phyloP scores from a whole-genome alignment of 2,329 filamentous ascomycete genomes.

The Biscogniauxia marginata region DNA sequence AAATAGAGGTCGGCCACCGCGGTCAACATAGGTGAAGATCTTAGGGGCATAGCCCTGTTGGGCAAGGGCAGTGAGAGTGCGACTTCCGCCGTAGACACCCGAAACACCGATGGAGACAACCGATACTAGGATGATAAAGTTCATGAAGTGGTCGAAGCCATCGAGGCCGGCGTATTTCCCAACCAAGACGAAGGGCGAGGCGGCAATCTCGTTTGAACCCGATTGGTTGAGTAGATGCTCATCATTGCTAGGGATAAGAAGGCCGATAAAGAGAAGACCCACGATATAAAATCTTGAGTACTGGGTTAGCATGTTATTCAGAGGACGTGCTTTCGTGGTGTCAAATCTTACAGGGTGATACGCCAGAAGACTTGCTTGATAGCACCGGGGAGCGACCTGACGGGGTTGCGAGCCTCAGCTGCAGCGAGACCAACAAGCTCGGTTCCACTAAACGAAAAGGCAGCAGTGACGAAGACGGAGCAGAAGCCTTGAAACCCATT shows the following conservation, averaged over 20 bases:
- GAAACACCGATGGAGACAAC: conserved; percentile 60
- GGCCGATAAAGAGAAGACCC: conserved; percentile 51
- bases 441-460: conserved; percentile 71
- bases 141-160: conserved; percentile 57
- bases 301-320: conserved; percentile 4
- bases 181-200: conserved; percentile 59
- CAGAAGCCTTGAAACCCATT: conserved; percentile 76
- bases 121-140: conserved; percentile 57
- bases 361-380: conserved; percentile 75
- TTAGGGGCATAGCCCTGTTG: conserved; percentile 59
- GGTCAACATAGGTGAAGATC: conserved; percentile 57
- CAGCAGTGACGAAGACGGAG: conserved; percentile 69
- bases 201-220: conserved; percentile 44
- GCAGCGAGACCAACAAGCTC: conserved; percentile 74
- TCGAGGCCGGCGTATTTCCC: conserved; percentile 51
- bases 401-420: conserved; percentile 68
- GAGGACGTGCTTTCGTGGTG: background rate
- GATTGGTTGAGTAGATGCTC: conserved; percentile 44
- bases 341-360: conserved; percentile 43
- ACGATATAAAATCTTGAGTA: conserved; percentile 47
- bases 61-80: conserved; percentile 57
- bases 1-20: conserved; percentile 53
- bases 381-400: conserved; percentile 73
- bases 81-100: conserved; percentile 57
- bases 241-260: conserved; percentile 48